Percentiles rank a stretch among this genome's conserved stretches.
Evolutionary conservation across 2,329 filamentous ascomycete species (phyloP).

Genomic region (Penicillium sp.): DNA sequence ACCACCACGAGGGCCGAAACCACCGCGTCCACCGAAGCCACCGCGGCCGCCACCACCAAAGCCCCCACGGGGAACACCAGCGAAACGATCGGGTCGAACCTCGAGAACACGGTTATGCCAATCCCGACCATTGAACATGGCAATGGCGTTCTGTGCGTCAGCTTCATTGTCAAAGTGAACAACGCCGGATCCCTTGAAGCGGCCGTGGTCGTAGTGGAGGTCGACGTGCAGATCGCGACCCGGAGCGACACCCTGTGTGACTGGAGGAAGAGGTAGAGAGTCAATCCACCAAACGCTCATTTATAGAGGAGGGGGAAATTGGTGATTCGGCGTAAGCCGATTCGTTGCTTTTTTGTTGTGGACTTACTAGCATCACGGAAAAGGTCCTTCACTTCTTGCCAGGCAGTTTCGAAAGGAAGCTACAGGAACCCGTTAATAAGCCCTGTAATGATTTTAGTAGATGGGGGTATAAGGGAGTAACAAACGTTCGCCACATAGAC

Average conservation of each 20-base stretch:
- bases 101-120: conserved; percentile 95
- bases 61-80: conserved; percentile 57
- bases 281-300: conserved; percentile 35
- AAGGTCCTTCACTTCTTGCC: conserved; percentile 98
- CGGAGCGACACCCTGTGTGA: conserved; percentile 70
- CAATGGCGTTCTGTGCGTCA: conserved; percentile 92
- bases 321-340: conserved; percentile 7
- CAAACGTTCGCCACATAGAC: conserved; percentile 97
- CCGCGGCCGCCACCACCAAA: conserved; percentile 53
- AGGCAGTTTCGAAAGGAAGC: conserved; percentile 96
- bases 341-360: conserved; percentile 12
- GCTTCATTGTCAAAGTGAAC: conserved; percentile 95
- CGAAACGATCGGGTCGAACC: conserved; percentile 95
- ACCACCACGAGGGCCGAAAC: conserved; percentile 57
- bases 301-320: conserved; percentile 10
- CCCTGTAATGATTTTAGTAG: conserved; percentile 20
- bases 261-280: conserved; percentile 34
- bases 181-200: conserved; percentile 95
- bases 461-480: conserved; percentile 44
- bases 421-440: conserved; percentile 48
- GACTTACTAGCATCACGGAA: conserved; percentile 95
- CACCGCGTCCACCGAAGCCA: conserved; percentile 60
- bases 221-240: conserved; percentile 91
- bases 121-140: conserved; percentile 97
- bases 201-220: conserved; percentile 86